Base-by-base conservation (phyloP, 1,284 basidiomycete genomes). In the Fomes fomentarius region DNA sequence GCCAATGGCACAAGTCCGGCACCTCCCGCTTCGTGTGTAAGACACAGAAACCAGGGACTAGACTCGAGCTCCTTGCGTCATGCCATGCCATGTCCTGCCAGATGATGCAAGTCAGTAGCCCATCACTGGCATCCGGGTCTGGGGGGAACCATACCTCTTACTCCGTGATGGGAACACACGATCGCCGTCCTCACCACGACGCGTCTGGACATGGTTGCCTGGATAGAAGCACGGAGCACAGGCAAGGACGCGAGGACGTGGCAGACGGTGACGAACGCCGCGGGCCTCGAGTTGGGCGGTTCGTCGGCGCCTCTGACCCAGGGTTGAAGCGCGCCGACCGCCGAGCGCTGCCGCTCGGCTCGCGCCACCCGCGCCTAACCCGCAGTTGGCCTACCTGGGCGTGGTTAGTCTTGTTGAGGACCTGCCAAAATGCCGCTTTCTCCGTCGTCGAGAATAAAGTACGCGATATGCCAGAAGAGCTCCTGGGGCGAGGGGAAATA, bases 211-310 rank as follows among this genome's bases (percentile, higher is more conserved):
- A 45, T 24, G 43, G n/a, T n/a, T 31, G 31, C 21, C 19, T 45
- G 43, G 43, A 45, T 45, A 45, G 43, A 45, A 45, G 43, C 43
- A 33, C 26, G 41, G 10, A 43, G 25, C 26, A 26, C 26, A 8
- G 9, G n/a, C n/a, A n/a, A n/a, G n/a, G n/a, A n/a, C n/a, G n/a
- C n/a, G n/a, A n/a, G n/a, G n/a, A n/a, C n/a, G n/a, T n/a, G n/a
- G n/a, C n/a, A n/a, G n/a, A n/a, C n/a, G n/a, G n/a, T n/a, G n/a
- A n/a, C n/a, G n/a, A n/a, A n/a, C n/a, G n/a, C n/a, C n/a, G n/a
- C n/a, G n/a, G n/a, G n/a, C n/a, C n/a, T n/a, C n/a, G n/a, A n/a
- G n/a, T n/a, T n/a, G n/a, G n/a, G n/a, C n/a, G n/a, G n/a, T n/a
- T n/a, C n/a, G n/a, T n/a, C n/a, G n/a, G n/a, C n/a, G n/a, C n/a